Base-by-base conservation (phyloP, 345 rosid genomes). In the Moringa oleifera region DNA sequence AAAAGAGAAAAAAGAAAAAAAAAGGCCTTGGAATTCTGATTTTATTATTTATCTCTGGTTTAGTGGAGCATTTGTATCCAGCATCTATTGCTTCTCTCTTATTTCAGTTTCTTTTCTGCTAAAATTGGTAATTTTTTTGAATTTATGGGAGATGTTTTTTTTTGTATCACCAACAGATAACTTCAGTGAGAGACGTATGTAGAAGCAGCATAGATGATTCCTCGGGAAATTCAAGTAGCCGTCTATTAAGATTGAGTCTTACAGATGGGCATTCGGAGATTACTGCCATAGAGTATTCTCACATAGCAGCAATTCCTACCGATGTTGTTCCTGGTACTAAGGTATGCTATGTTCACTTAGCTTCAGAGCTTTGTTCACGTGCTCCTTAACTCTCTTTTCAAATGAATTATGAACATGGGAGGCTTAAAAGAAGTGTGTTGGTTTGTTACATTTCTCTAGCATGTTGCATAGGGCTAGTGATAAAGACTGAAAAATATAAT, bases 251-350 rank as follows among this genome's bases (percentile, higher is more conserved):
- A 65, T 61, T 90, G 6, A 22, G 11, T 23, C 84, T 93, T 55
- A 84, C 97, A 18, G 98, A 93, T 63, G 98, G 97, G 20, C 79
- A 78, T 57, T 67, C 47, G 1, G 94, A 93, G 73, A 77, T 90
- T 53, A 79, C 81, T 8, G 94, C 96, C 6, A 66, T 90, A 1
- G 98, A 93, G 81, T 87, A 74, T 71, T 62, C 76, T 72, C 91
- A 77, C 61, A 61, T 84, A 23, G 81, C 87, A 3, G 64, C 85
- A 12, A 66, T 93, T 68, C 70, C 74, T 11, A 75, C 57, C 33
- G 87, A 87, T 75, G 76, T 86, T 56, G 79, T 80, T 78, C 96
- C 97, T 51, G 89, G 98, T 64, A 73, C 91, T 58, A 93, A 93
- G 97, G 98, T 92, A 80, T 64, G 58, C 10, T 62, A 47, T 22